Percentiles rank a stretch among this genome's conserved stretches.
These are phyloP conservation scores for Craspedostauros australis DNA, from an alignment of 108 stramenopile genomes.

Conservation along the genomic window DNA sequence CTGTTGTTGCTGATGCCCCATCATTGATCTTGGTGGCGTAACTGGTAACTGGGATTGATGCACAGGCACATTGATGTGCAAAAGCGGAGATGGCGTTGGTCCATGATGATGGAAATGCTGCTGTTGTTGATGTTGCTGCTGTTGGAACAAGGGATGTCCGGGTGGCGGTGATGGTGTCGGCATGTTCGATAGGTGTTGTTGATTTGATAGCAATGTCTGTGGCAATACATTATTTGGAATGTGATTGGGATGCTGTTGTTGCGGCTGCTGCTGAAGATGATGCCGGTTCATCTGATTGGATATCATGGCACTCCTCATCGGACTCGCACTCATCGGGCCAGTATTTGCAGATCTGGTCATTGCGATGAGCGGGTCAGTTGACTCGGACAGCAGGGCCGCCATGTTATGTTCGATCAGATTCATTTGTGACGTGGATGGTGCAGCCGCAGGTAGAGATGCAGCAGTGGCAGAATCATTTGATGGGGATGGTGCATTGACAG, in stretches of 20 bases:
- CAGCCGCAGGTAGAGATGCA: too few relatives aligned
- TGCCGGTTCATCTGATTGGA: too few relatives aligned
- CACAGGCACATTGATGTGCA: background rate
- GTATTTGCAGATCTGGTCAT: constrained; percentile 2
- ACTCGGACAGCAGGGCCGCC: constrained; percentile 25
- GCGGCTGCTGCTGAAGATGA: background rate
- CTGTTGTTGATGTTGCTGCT: constrained; percentile 1
- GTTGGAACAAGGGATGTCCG: constrained; percentile 4
- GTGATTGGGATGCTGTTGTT: constrained; percentile 2
- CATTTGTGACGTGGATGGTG: constrained; percentile 7
- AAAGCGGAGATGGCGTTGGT: too few relatives aligned
- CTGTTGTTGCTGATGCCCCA: too few relatives aligned
- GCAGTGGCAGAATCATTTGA: too few relatives aligned
- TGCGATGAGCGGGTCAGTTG: constrained; percentile 15
- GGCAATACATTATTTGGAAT: too few relatives aligned
- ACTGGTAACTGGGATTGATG: constrained; percentile 1
- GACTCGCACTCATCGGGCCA: too few relatives aligned
- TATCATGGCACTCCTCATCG: too few relatives aligned
- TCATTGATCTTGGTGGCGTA: background rate
- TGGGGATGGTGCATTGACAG: too few relatives aligned
- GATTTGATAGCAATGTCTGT: too few relatives aligned
- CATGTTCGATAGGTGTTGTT: too few relatives aligned
- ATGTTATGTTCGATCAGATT: constrained; percentile 22
- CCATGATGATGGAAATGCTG: background rate
- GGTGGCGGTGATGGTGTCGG: background rate